Base-by-base conservation (phyloP, 176 grass and related monocot species). In the Zoysia japonica region DNA sequence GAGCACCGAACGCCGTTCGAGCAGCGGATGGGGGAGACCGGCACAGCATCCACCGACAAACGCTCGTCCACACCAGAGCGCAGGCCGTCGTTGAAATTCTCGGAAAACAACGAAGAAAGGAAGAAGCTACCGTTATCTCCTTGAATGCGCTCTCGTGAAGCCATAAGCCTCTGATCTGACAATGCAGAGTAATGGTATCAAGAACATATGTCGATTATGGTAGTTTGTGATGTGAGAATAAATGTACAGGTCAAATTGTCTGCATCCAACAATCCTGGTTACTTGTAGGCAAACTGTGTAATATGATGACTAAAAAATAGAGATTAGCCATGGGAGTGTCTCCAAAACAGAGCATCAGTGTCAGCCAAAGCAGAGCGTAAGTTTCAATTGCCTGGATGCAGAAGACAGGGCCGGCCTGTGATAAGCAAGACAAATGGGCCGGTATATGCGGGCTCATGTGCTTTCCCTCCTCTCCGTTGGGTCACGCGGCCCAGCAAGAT, bases 371-470 rank as follows among this genome's bases (percentile, higher is more conserved):
- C 10, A 80, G 7, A 79, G 60, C 70, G 68, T 13, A 80, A 51
- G 68, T 28, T 16, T 45, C 36, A 41, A 62, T 61, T 35, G 55
- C 14, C 15, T 7, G 28, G 28, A 28, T 28, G 28, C 15, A 44
- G 8, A 7, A 47, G 45, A 47, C 8, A 7, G 45, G 45, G 65
- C 75, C 59, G 6, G 40, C 13, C 14, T 11, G 41, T 41, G 59
- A 67, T 65, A 73, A 79, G 76, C 38, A 15, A 61, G 56, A 17
- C 6, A 52, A 17, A 64, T 65, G 76, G 76, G 75, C 75, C 67
- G 15, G 0, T 68, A 56, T 56, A 10, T 0, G 67, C 45, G 7
- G 49, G 5, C 2, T 7, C 45, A 47, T 47, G 45, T 47, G 8
- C 8, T 47, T 7, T 5, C 45, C 8, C 4, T 7, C 6, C 45